Percentiles rank a stretch among this genome's conserved stretches.
Evolutionary conservation across 257 asterid species (phyloP).

Genomic region (Avicennia marina): DNA sequence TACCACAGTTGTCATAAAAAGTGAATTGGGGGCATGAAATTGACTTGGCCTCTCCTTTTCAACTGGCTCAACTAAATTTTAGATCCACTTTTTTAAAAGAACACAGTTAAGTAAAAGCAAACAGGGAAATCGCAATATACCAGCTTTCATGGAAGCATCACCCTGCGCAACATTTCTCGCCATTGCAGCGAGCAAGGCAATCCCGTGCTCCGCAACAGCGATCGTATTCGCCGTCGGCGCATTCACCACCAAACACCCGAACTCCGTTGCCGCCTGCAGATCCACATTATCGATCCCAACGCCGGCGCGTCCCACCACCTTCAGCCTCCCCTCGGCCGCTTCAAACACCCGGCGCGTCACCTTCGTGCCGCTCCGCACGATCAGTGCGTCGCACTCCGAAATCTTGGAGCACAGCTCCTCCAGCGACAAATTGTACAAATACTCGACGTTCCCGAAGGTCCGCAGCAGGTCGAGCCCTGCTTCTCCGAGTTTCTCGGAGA

Average conservation of each 20-base stretch:
- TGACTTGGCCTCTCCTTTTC: too few species aligned
- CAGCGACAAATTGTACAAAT: constrained; percentile 45
- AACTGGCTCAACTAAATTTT: too few species aligned
- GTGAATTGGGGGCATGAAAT: too few species aligned
- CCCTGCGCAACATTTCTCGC: constrained; percentile 70
- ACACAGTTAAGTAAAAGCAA: too few species aligned
- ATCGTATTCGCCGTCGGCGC: constrained; percentile 78
- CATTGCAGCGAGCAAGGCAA: constrained; percentile 59
- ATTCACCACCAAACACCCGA: constrained; percentile 63
- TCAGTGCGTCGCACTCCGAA: constrained; percentile 50
- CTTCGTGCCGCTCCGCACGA: constrained; percentile 71
- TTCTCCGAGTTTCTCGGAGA: constrained; percentile 73
- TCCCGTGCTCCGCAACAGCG: constrained; percentile 76
- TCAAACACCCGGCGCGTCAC: constrained; percentile 65
- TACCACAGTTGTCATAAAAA: too few species aligned
- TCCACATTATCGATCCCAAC: constrained; percentile 79
- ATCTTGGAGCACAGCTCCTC: constrained; percentile 57
- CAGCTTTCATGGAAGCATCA: constrained; percentile 76
- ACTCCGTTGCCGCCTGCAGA: constrained; percentile 76
- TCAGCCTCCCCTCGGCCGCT: constrained; percentile 54
- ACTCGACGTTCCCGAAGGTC: constrained; percentile 40
- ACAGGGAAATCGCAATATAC: constrained; percentile 17
- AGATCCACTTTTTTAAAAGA: too few species aligned
- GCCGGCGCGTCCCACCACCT: constrained; percentile 74
- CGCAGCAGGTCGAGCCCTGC: constrained; percentile 51